phyloP scores from a whole-genome alignment of 345 rosid genomes.

The Citrus sp. region DNA sequence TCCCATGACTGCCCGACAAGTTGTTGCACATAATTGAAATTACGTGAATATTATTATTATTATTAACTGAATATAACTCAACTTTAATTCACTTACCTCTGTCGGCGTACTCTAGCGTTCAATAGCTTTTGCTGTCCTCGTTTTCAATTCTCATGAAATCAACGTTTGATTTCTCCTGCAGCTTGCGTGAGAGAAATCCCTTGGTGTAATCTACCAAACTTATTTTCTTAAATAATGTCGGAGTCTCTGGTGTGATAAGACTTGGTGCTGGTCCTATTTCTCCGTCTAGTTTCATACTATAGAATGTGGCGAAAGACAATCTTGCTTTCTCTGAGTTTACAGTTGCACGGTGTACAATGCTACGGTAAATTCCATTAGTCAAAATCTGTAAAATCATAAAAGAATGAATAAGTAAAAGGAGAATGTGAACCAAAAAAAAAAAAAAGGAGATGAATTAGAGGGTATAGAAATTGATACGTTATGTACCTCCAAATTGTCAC shows the following conservation, averaged over 20 bases:
- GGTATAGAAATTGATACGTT: too few species aligned
- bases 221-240: constrained; percentile 18
- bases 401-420: neutral
- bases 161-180: constrained; percentile 23
- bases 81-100: too few species aligned
- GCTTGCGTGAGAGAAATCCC: constrained; percentile 21
- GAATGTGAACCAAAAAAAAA: neutral
- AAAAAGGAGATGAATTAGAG: too few species aligned
- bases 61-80: too few species aligned
- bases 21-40: too few species aligned
- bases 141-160: constrained; percentile 23
- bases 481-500: neutral
- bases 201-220: constrained; percentile 11
- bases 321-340: constrained; percentile 35
- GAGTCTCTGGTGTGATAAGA: constrained; percentile 16
- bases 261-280: constrained; percentile 27
- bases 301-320: constrained; percentile 33
- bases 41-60: too few species aligned
- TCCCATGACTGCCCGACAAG: too few species aligned
- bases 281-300: constrained; percentile 16
- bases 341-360: constrained; percentile 35
- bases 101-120: too few species aligned
- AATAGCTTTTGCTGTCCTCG: neutral
- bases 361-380: constrained; percentile 32
- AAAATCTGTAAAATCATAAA: constrained; percentile 22